Conservation (phyloP, 768 basidiomycete species). For the Phlebiopsis flavidoalba region DNA sequence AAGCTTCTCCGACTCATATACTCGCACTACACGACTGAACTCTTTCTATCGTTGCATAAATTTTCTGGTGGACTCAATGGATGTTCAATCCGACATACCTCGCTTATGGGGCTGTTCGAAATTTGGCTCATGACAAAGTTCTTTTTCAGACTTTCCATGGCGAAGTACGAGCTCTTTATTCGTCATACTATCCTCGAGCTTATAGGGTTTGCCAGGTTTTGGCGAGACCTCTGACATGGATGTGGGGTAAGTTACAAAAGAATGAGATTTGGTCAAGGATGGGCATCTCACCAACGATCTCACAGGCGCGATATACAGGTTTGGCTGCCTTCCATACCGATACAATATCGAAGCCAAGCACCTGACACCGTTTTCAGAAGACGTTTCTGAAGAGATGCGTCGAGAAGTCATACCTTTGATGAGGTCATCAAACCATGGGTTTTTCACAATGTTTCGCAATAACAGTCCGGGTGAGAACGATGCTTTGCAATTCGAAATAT, state of each 20-base stretch:
- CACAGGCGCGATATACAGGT: slow-evolving; percentile 77
- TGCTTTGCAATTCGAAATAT: slow-evolving; percentile 53
- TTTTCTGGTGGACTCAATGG: neutral
- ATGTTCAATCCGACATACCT: slow-evolving; percentile 34
- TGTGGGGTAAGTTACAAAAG: neutral
- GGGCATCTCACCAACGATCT: slow-evolving; percentile 59
- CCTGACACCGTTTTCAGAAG: slow-evolving; percentile 36
- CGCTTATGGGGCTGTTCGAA: slow-evolving; percentile 64
- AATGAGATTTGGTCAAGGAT: neutral
- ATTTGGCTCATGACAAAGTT: slow-evolving; percentile 79
- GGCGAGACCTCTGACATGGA: slow-evolving; percentile 42
- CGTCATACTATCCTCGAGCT: slow-evolving; percentile 53
- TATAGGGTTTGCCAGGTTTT: slow-evolving; percentile 61
- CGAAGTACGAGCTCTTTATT: slow-evolving; percentile 70
- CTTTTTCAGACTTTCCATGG: slow-evolving; percentile 63
- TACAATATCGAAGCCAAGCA: slow-evolving; percentile 81
- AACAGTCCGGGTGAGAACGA: slow-evolving; percentile 61
- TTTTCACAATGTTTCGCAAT: slow-evolving; percentile 67
- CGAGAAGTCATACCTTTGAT: slow-evolving; percentile 51
- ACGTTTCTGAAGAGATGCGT: neutral
- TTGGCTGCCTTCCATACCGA: slow-evolving; percentile 54
- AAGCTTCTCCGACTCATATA: slow-evolving; percentile 45
- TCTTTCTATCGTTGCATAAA: slow-evolving; percentile 48
- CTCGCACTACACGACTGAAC: slow-evolving; percentile 52
- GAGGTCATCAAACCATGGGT: slow-evolving; percentile 85